Conservation (phyloP, 139 green algal genomes). For the Tetradesmus lagerheimii region DNA sequence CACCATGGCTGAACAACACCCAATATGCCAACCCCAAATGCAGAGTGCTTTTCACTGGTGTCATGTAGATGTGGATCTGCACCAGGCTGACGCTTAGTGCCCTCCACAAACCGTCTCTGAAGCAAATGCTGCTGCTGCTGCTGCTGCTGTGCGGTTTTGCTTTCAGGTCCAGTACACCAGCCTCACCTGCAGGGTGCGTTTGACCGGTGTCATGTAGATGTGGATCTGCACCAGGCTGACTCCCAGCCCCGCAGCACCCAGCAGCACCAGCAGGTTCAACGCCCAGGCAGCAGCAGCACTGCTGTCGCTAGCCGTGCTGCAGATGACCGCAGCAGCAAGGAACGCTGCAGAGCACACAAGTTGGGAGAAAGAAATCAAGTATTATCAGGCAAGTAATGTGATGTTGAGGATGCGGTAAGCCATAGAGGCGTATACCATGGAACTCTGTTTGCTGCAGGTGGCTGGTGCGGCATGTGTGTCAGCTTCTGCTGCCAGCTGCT, state of each 20-base stretch:
- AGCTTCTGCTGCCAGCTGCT: not conserved
- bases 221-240: conserved; percentile 88
- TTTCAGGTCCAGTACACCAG: not conserved
- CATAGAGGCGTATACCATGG: not conserved
- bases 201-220: conserved; percentile 92
- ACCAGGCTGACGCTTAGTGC: no score
- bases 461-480: not conserved
- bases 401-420: not conserved
- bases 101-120: no score
- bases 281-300: not conserved
- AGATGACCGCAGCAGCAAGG: not conserved
- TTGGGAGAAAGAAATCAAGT: not conserved
- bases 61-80: no score
- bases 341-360: not conserved
- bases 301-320: not conserved
- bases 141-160: not conserved
- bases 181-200: conserved; percentile 74
- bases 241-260: conserved; percentile 66
- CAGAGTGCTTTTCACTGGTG: conserved; percentile 51
- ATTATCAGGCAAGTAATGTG: no score
- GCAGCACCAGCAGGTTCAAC: conserved; percentile 22
- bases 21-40: conserved; percentile 50
- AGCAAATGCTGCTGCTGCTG: not conserved
- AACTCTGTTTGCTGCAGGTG: not conserved
- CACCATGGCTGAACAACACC: no score